Conservation (phyloP, 1,284 basidiomycete genomes). For the Austroboletus niveus region DNA sequence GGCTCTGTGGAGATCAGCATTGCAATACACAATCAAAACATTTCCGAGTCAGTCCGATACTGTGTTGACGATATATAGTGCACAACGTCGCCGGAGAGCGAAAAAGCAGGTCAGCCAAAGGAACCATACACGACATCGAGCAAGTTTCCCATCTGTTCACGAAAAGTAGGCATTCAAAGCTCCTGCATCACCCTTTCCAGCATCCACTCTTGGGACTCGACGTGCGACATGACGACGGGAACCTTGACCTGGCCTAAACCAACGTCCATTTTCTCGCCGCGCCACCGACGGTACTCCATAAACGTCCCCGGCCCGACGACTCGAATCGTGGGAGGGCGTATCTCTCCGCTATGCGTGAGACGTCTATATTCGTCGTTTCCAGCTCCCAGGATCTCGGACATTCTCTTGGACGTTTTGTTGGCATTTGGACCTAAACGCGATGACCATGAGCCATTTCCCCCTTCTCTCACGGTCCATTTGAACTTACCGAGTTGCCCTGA, state of each 20-base stretch:
- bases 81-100: too few relatives aligned
- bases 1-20: too few relatives aligned
- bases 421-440: conserved; percentile 1
- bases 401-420: neutral
- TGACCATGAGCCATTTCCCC: too few relatives aligned
- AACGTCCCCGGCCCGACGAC: conserved; percentile 12
- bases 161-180: neutral
- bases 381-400: conserved; percentile 7
- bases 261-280: conserved; percentile 6
- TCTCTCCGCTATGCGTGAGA: neutral
- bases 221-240: conserved; percentile 10
- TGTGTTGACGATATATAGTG: too few relatives aligned
- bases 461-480: neutral
- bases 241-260: conserved; percentile 17
- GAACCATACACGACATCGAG: neutral
- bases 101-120: neutral
- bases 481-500: conserved; percentile 3
- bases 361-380: conserved; percentile 4
- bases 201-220: conserved; percentile 11
- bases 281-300: conserved; percentile 16
- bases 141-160: neutral
- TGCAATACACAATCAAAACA: too few relatives aligned
- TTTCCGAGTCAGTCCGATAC: too few relatives aligned
- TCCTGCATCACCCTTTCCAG: conserved; percentile 5
- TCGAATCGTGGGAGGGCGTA: conserved; percentile 4